A percentile compares a stretch with the other conserved stretches of the same genome.
These are phyloP conservation scores for Smittium culicis DNA, from an alignment of 371 early-diverging fungal genomes.

Conservation along the genomic window DNA sequence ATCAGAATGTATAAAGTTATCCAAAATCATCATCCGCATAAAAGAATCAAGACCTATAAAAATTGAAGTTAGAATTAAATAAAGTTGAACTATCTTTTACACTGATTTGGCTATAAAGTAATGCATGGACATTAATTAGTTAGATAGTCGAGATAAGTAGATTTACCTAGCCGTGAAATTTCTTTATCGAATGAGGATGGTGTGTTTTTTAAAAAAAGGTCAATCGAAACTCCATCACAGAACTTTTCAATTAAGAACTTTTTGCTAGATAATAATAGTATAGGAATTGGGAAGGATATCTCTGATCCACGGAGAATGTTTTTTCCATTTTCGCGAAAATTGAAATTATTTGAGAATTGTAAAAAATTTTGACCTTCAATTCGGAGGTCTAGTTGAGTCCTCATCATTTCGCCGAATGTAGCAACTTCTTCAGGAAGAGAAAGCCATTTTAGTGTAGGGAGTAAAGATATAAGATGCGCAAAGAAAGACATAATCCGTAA, in stretches of 20 bases:
- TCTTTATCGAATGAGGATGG: slow-evolving; percentile 46
- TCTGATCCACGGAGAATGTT: too few species aligned
- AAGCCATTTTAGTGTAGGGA: slow-evolving; percentile 71
- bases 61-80: too few species aligned
- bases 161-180: slow-evolving; percentile 38
- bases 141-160: too few species aligned
- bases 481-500: slow-evolving; percentile 58
- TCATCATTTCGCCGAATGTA: slow-evolving; percentile 87
- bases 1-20: slow-evolving; percentile 90
- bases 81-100: too few species aligned
- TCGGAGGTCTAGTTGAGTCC: slow-evolving; percentile 71
- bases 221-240: slow-evolving; percentile 59
- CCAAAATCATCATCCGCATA: slow-evolving; percentile 71
- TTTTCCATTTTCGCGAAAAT: slow-evolving; percentile 33
- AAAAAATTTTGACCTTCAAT: slow-evolving; percentile 64
- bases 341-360: slow-evolving; percentile 55
- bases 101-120: too few species aligned
- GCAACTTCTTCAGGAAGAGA: slow-evolving; percentile 73
- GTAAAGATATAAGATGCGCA: slow-evolving; percentile 43
- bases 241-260: slow-evolving; percentile 74
- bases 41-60: slow-evolving; percentile 52
- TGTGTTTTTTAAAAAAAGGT: slow-evolving; percentile 45
- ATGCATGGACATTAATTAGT: too few species aligned
- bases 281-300: slow-evolving; percentile 49
- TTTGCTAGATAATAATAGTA: slow-evolving; percentile 41